phyloP scores from a whole-genome alignment of 441 rosid genomes.

The Aquilaria agallochum region DNA sequence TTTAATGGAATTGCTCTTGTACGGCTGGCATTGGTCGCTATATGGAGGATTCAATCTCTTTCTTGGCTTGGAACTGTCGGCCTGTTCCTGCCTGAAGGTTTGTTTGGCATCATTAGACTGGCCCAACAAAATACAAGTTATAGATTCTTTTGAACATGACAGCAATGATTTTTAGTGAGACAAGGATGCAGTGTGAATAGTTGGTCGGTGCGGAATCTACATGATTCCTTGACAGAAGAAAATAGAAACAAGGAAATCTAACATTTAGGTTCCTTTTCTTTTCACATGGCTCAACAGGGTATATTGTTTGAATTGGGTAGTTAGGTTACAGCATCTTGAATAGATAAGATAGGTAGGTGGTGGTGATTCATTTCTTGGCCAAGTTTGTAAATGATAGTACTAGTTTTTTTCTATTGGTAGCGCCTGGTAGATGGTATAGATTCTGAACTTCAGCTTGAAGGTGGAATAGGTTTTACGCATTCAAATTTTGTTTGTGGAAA shows the following conservation, averaged over 20 bases:
- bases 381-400: conserved; percentile 24
- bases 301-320: conserved; percentile 18
- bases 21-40: too few relatives aligned
- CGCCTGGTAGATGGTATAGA: too few relatives aligned
- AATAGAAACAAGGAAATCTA: not conserved
- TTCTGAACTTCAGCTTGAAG: too few relatives aligned
- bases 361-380: conserved; percentile 7
- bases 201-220: conserved; percentile 13
- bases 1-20: too few relatives aligned
- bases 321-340: not conserved
- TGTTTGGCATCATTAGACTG: conserved; percentile 14
- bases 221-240: conserved; percentile 10
- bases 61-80: too few relatives aligned
- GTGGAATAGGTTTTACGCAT: too few relatives aligned
- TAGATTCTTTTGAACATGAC: conserved; percentile 18
- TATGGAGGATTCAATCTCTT: too few relatives aligned
- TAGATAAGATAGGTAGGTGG: conserved; percentile 4
- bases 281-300: not conserved
- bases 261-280: not conserved
- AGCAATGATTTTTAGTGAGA: conserved; percentile 2
- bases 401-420: too few relatives aligned
- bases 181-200: conserved; percentile 13
- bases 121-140: conserved; percentile 19
- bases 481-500: too few relatives aligned
- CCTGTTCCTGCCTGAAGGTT: too few relatives aligned